Conservation (phyloP, 2,329 filamentous ascomycete species). For the Cryphonectria parasitica region DNA sequence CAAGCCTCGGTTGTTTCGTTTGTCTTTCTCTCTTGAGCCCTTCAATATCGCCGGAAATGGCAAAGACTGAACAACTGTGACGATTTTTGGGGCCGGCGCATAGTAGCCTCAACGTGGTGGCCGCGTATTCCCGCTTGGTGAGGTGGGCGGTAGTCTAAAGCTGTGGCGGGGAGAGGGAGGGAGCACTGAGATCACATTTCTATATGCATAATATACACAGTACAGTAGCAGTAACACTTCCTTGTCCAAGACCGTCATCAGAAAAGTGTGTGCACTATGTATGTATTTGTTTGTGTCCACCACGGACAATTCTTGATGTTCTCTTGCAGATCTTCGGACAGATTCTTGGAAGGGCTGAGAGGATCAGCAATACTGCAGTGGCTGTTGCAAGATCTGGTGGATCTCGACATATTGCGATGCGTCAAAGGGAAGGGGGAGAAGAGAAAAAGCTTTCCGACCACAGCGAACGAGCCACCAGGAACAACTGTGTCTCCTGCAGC, state of each 20-base stretch:
- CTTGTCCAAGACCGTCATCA: not conserved
- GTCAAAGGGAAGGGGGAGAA: not conserved
- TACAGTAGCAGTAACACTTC: too few species aligned
- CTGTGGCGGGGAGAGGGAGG: not conserved
- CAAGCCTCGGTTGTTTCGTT: not conserved
- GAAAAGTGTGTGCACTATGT: not conserved
- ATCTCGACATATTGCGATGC: not conserved
- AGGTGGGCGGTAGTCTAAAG: not conserved
- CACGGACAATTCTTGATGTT: not conserved
- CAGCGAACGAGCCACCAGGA: not conserved
- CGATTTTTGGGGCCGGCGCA: not conserved
- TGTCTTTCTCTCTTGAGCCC: not conserved
- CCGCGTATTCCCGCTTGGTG: not conserved
- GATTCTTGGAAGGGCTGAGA: not conserved
- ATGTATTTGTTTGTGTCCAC: not conserved
- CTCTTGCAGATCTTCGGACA: slow-evolving; percentile 2
- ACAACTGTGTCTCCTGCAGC: not conserved
- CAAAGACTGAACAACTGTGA: not conserved
- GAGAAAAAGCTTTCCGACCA: not conserved
- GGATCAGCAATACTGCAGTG: not conserved
- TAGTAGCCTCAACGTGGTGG: not conserved
- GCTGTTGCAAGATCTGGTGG: slow-evolving; percentile 6
- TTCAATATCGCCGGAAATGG: not conserved
- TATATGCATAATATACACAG: not conserved
- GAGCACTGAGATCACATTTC: not conserved